phyloP scores from a whole-genome alignment of 108 stramenopile species.

The Epithemia pelagica region DNA sequence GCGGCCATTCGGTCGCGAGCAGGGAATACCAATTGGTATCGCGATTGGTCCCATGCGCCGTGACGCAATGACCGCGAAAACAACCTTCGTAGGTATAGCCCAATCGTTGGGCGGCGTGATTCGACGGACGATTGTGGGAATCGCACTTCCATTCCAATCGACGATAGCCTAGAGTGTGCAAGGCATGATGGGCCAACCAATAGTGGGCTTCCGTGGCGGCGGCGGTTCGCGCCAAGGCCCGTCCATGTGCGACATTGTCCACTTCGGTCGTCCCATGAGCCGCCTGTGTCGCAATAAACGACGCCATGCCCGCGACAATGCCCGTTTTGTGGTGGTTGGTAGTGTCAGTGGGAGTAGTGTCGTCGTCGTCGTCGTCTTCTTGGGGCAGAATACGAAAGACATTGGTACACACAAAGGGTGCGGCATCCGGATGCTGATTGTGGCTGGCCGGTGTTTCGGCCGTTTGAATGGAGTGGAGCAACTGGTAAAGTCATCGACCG shows the following conservation, averaged over 20 bases:
- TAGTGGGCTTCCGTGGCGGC: slow-evolving; percentile 15
- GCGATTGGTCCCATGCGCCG: slow-evolving; percentile 8
- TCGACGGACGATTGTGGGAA: slow-evolving; percentile 8
- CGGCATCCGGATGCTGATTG: neutral
- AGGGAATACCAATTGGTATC: slow-evolving; percentile 16
- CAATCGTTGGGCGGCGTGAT: slow-evolving; percentile 3
- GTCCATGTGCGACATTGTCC: slow-evolving; percentile 7
- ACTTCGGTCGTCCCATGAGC: slow-evolving; percentile 10
- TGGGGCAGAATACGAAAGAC: slow-evolving; percentile 2
- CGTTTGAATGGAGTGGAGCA: neutral
- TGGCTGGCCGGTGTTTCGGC: neutral
- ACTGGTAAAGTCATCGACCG: neutral
- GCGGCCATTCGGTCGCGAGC: slow-evolving; percentile 7
- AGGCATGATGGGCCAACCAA: slow-evolving; percentile 6
- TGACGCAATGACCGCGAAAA: slow-evolving; percentile 10
- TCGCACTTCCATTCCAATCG: slow-evolving; percentile 15
- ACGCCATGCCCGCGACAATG: slow-evolving; percentile 7
- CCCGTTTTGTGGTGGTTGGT: neutral
- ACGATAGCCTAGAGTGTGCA: slow-evolving; percentile 1
- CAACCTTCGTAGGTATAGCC: slow-evolving; percentile 11
- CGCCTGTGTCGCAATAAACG: neutral
- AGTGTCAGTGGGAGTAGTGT: too few relatives aligned
- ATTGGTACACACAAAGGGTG: neutral
- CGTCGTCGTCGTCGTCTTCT: neutral
- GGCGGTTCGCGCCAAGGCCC: slow-evolving; percentile 6